A percentile compares a stretch with the other conserved stretches of the same genome.
phyloP scores from a whole-genome alignment of 768 basidiomycete genomes.

The Tricholoma flavovirens region DNA sequence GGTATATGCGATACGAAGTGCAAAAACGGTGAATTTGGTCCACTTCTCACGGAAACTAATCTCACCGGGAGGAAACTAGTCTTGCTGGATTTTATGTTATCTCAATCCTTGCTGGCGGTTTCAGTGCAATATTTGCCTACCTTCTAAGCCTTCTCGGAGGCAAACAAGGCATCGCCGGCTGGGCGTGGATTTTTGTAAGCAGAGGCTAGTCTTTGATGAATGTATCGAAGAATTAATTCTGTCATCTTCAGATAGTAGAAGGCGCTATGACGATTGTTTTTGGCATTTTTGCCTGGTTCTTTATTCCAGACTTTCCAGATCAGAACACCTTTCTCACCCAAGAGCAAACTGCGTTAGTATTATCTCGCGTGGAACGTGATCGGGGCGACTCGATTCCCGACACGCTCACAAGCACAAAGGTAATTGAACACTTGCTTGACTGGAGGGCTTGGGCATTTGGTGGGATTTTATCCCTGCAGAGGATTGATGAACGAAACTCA shows the following conservation, averaged over 20 bases:
- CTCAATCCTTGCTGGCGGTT: constrained; percentile 38
- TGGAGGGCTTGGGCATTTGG: constrained; percentile 48
- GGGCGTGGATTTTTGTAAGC: constrained; percentile 51
- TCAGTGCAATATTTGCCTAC: constrained; percentile 45
- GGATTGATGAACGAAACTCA: neutral
- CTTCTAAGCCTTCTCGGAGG: constrained; percentile 36
- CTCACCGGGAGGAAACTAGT: constrained; percentile 17
- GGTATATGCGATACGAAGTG: constrained; percentile 49
- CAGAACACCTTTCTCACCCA: constrained; percentile 38
- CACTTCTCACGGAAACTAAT: neutral
- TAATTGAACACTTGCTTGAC: constrained; percentile 33
- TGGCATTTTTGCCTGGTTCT: constrained; percentile 39
- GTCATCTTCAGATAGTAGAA: constrained; percentile 38
- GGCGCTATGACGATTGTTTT: constrained; percentile 40
- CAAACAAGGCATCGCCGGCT: constrained; percentile 35
- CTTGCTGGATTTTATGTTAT: constrained; percentile 44
- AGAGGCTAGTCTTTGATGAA: neutral
- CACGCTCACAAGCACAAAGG: constrained; percentile 28
- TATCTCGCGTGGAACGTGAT: constrained; percentile 42
- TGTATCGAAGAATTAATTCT: neutral
- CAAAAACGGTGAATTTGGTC: constrained; percentile 35
- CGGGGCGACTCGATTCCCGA: constrained; percentile 47
- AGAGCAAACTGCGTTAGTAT: constrained; percentile 36
- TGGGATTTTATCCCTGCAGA: constrained; percentile 13
- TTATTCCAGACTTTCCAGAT: constrained; percentile 43